These are phyloP conservation scores for Funneliformis geosporum DNA, from an alignment of 192 early-diverging fungal species.

Conservation along the genomic window DNA sequence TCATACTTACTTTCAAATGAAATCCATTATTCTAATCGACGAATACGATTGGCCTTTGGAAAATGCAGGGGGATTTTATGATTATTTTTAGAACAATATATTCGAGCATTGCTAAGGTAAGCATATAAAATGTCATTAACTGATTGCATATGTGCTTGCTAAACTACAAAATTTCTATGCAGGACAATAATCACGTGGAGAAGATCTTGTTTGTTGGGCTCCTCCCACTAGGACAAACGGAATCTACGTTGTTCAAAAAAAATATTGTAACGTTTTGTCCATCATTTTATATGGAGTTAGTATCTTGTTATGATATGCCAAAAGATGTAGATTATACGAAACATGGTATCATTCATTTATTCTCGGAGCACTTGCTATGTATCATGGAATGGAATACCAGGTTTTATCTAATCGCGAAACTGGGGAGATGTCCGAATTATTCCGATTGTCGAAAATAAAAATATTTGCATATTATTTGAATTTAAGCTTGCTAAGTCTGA, in stretches of 20 bases:
- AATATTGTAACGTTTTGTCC: not conserved
- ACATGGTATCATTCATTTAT: not conserved
- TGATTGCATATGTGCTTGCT: too few species aligned
- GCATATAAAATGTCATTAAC: too few species aligned
- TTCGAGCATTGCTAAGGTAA: slow-evolving; percentile 17
- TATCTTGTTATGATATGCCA: not conserved
- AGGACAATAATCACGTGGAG: not conserved
- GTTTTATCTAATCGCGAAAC: too few species aligned
- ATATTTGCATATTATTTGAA: too few species aligned
- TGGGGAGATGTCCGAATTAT: too few species aligned
- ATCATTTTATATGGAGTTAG: not conserved
- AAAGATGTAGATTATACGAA: not conserved
- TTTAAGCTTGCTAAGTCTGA: not conserved
- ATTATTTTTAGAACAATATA: slow-evolving; percentile 26
- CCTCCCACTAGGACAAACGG: not conserved
- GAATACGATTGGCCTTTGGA: slow-evolving; percentile 32
- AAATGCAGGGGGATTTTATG: slow-evolving; percentile 7
- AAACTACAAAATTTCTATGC: not conserved
- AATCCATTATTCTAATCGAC: slow-evolving; percentile 27
- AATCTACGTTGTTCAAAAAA: not conserved
- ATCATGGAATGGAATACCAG: not conserved
- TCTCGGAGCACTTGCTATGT: not conserved
- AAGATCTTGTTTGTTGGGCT: slow-evolving; percentile 4
- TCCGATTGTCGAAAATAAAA: too few species aligned
- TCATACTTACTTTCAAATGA: not conserved